Evolutionary conservation across 305 asterid species (phyloP), one percentile per base, ranked within the genome.

Genomic region (Striga hermonthica): DNA sequence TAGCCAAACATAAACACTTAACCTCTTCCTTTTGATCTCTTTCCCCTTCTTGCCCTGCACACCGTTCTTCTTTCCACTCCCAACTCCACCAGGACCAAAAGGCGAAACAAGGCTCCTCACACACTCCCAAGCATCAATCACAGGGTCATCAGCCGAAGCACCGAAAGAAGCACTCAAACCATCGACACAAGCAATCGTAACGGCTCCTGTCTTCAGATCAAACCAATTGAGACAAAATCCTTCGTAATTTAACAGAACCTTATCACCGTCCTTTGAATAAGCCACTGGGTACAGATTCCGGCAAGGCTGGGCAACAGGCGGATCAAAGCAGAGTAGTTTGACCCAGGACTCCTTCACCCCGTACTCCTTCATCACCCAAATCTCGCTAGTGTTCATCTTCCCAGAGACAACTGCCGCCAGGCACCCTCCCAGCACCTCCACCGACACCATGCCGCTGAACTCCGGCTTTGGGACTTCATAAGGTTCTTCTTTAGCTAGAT

Each of bases 111-210:
- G 84, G 49, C 80, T 86, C 68, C 74, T 78, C 60, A 84, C 77
- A 61, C 77, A 67, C 43, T 69, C 67, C 34, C 82, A 80, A 3
- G 84, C 87, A 60, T 86, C 79, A 57, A 86, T 80, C 74, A 85
- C 1, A 7, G 13, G 12, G 7, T 31, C 38, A 54, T 3, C 39
- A 9, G 7, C 59, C 12, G 12, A 2, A 2, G 38, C 60, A 11
- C 60, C 60, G 31, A 16, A 54, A 74, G 41, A 82, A 80, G 60
- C 36, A 54, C 89, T 90, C 68, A 84, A 38, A 16, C 89, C 84
- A 7, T 67, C 74, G 0, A 82, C 77, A 1, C 57, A 11, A 41
- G 84, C 80, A 8, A 74, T 69, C 34, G 79, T 81, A 8, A 57
- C 52, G 16, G 52, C 64, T 67, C 73, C 75, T 45, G 22, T 68